Evolutionary conservation across 352 stramenopile genomes (phyloP).

Genomic region (Achlya hypogyna): DNA sequence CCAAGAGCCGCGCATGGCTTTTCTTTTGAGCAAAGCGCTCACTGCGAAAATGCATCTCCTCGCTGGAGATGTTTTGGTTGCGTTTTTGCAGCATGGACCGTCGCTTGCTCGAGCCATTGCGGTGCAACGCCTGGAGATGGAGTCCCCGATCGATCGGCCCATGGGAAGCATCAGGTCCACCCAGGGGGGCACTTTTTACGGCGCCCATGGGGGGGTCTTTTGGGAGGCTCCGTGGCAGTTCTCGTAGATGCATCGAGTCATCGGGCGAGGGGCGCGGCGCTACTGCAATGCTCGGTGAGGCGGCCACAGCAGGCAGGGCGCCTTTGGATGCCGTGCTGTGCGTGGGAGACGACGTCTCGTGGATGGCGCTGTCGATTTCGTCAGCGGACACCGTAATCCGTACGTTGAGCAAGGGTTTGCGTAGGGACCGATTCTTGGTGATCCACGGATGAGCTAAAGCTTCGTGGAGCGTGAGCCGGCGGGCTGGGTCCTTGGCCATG

Average conservation of each 20-base stretch:
- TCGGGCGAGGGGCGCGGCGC: too few species aligned
- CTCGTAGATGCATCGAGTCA: not conserved
- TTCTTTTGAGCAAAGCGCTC: constrained; percentile 36
- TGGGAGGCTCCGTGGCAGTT: not conserved
- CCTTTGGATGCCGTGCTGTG: not conserved
- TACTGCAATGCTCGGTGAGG: not conserved
- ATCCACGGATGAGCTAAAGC: constrained; percentile 74
- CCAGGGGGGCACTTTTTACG: too few species aligned
- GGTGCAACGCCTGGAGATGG: constrained; percentile 15
- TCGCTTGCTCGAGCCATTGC: constrained; percentile 16
- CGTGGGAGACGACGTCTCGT: constrained; percentile 19
- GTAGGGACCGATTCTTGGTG: constrained; percentile 45
- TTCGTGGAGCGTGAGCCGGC: constrained; percentile 50
- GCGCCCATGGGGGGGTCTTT: too few species aligned
- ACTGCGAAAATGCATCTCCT: constrained; percentile 56
- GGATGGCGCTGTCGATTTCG: constrained; percentile 68
- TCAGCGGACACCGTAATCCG: constrained; percentile 63
- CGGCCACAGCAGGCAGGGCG: not conserved
- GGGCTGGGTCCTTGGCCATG: constrained; percentile 47
- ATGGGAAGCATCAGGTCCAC: too few species aligned
- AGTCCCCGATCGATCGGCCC: not conserved
- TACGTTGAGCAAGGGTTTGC: constrained; percentile 24
- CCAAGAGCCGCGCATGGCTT: not conserved
- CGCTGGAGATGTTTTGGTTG: constrained; percentile 35
- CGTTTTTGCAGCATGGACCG: not conserved